Conservation (phyloP, 148 eudicot genomes). For the Beta vulgaris region DNA sequence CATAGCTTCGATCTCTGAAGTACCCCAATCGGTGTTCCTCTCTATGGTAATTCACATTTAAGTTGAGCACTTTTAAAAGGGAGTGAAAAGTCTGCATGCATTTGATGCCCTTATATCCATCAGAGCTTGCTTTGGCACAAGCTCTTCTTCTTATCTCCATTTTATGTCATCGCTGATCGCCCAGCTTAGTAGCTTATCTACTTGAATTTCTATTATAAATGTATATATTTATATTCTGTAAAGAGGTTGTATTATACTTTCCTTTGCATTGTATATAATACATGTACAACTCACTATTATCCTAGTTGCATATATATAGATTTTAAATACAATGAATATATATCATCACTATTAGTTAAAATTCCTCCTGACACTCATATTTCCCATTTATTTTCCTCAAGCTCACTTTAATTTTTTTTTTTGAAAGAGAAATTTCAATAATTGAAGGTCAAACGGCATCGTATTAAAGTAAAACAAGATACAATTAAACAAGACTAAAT, state of each 20-base stretch:
- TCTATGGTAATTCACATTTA: not conserved
- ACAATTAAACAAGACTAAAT: no score
- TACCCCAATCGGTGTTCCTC: not conserved
- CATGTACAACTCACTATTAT: not conserved
- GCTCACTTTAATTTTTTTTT: no score
- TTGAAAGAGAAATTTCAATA: no score
- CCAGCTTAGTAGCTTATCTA: not conserved
- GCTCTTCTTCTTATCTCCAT: not conserved
- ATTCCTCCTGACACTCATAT: no score
- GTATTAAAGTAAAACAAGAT: no score
- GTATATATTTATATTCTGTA: not conserved
- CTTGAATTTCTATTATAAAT: not conserved
- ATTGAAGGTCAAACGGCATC: no score
- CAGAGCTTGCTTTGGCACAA: not conserved
- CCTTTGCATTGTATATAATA: not conserved
- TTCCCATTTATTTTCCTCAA: no score
- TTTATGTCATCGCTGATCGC: not conserved
- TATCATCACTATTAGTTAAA: no score
- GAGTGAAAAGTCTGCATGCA: not conserved
- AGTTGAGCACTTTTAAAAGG: not conserved
- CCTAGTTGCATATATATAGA: not conserved
- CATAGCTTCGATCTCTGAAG: slow-evolving; percentile 74
- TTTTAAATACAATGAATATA: no score
- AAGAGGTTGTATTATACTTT: not conserved
- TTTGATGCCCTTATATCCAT: not conserved